Conservation (phyloP, 129 eudicot species). For the Flaveria brownii region DNA sequence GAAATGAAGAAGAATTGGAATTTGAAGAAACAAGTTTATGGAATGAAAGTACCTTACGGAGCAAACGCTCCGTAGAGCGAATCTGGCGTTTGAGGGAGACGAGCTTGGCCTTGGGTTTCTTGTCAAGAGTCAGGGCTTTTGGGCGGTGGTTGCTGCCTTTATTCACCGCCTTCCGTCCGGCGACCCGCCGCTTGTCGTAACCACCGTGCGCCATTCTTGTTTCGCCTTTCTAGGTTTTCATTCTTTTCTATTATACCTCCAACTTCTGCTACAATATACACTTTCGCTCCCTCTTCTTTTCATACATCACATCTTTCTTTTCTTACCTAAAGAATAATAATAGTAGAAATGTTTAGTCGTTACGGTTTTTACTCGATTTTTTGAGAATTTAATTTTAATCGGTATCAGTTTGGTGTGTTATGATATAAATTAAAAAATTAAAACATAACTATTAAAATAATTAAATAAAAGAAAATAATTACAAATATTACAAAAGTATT, state of each 20-base stretch:
- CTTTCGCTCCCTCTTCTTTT: not conserved
- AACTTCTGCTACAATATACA: slow-evolving; percentile 8
- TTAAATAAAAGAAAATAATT: too few relatives aligned
- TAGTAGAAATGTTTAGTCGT: too few relatives aligned
- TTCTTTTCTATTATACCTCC: slow-evolving; percentile 10
- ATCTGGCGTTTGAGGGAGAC: slow-evolving; percentile 77
- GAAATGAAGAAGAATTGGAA: not conserved
- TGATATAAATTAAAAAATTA: too few relatives aligned
- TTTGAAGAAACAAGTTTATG: not conserved
- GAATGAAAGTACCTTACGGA: slow-evolving; percentile 55
- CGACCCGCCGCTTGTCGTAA: slow-evolving; percentile 56
- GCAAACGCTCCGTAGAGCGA: slow-evolving; percentile 81
- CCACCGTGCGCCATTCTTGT: slow-evolving; percentile 79
- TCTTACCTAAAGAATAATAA: too few relatives aligned
- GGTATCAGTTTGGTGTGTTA: too few relatives aligned
- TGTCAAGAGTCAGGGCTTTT: slow-evolving; percentile 53
- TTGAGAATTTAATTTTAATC: too few relatives aligned
- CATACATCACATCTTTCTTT: too few relatives aligned
- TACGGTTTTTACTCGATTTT: too few relatives aligned
- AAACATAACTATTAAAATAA: too few relatives aligned
- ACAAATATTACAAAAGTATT: too few relatives aligned
- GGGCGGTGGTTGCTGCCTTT: slow-evolving; percentile 47
- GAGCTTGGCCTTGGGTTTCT: slow-evolving; percentile 63
- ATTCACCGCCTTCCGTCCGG: slow-evolving; percentile 52
- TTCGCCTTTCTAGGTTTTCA: slow-evolving; percentile 26